Conservation (phyloP, 768 basidiomycete species). For the Tephrocybe sp. region DNA sequence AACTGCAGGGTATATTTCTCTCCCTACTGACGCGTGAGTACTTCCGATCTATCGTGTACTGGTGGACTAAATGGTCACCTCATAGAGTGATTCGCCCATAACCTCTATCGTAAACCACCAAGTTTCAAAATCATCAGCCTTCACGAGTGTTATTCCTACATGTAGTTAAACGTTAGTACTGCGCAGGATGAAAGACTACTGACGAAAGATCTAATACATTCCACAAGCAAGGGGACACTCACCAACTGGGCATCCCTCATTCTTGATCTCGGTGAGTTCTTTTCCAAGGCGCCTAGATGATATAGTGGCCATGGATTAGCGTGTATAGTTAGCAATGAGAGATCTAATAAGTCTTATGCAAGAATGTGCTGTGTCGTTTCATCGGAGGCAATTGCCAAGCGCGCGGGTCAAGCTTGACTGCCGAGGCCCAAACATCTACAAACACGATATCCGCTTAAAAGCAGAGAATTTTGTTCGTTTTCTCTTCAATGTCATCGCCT, state of each 20-base stretch:
- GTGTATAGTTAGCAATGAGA: background rate
- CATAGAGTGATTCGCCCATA: slow-evolving; percentile 78
- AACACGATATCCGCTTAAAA: slow-evolving; percentile 25
- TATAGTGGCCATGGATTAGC: slow-evolving; percentile 52
- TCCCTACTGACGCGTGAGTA: slow-evolving; percentile 39
- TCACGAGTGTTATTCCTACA: slow-evolving; percentile 70
- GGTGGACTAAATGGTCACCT: slow-evolving; percentile 37
- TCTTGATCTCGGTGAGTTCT: slow-evolving; percentile 65
- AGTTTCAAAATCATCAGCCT: slow-evolving; percentile 73
- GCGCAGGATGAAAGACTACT: background rate
- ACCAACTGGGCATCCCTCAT: slow-evolving; percentile 70
- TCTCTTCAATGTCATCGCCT: slow-evolving; percentile 39
- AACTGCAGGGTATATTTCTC: slow-evolving; percentile 80
- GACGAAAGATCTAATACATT: background rate
- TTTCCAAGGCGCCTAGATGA: slow-evolving; percentile 64
- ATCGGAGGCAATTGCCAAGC: background rate
- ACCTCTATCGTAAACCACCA: slow-evolving; percentile 83
- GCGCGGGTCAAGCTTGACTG: background rate
- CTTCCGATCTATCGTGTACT: background rate
- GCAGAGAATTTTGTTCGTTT: background rate
- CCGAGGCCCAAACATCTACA: slow-evolving; percentile 11
- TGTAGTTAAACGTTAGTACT: background rate
- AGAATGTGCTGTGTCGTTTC: background rate
- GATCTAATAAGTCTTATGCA: background rate
- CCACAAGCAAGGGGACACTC: slow-evolving; percentile 11